A percentile compares a stretch with the other conserved stretches of the same genome.
Conservation (phyloP, 2,329 filamentous ascomycete species). For the Penicillium capsulatum region DNA sequence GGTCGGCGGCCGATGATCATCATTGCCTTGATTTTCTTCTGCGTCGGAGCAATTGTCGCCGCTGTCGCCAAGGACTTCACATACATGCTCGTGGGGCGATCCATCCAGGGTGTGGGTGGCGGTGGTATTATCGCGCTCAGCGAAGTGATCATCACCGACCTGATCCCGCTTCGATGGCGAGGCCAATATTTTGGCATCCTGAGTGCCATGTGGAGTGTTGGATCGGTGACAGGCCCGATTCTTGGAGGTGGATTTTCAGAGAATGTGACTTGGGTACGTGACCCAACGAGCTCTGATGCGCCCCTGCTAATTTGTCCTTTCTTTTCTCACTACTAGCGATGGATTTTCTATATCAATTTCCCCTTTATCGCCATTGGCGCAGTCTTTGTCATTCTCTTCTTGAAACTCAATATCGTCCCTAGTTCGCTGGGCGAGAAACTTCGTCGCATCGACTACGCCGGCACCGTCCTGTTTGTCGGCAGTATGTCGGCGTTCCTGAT, state of each 20-base stretch:
- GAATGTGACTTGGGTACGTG: constrained; percentile 36
- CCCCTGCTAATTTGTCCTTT: not conserved
- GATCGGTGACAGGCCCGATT: constrained; percentile 40
- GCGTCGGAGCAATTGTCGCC: constrained; percentile 43
- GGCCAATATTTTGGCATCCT: constrained; percentile 41
- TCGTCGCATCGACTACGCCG: constrained; percentile 59
- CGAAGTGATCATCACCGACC: constrained; percentile 44
- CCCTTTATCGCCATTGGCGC: constrained; percentile 32
- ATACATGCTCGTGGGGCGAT: constrained; percentile 45
- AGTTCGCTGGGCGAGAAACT: constrained; percentile 49
- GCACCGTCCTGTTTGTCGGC: constrained; percentile 58
- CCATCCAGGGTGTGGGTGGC: constrained; percentile 45
- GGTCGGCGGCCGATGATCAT: constrained; percentile 44
- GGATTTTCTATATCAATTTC: constrained; percentile 39
- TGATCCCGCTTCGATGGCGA: constrained; percentile 41
- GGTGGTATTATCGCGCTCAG: constrained; percentile 44
- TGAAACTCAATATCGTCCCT: constrained; percentile 50
- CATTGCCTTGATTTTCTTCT: constrained; percentile 41
- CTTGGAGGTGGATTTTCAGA: constrained; percentile 42
- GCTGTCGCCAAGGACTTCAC: constrained; percentile 42
- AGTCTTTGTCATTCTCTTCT: constrained; percentile 43
- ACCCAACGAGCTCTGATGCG: not conserved
- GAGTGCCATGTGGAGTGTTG: constrained; percentile 40
- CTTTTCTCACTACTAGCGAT: constrained; percentile 18
- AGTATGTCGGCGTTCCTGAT: constrained; percentile 58